These are phyloP conservation scores for Phytophthora sp. DNA, from an alignment of 352 stramenopile species.

Conservation along the genomic window DNA sequence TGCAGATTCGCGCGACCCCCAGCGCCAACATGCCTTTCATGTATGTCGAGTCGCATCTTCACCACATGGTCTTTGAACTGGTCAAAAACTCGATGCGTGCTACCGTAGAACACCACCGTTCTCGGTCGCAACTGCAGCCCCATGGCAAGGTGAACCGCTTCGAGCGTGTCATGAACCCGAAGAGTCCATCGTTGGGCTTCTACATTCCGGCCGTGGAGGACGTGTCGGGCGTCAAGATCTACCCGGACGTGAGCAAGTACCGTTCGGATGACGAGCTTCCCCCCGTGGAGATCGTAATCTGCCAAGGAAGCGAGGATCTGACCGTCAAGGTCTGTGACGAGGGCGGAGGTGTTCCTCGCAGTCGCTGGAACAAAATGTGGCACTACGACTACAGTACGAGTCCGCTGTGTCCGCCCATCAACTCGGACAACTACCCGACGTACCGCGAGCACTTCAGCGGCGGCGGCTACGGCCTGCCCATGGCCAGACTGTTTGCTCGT, in stretches of 20 bases:
- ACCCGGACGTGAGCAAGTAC: slow-evolving; percentile 68
- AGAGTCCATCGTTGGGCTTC: slow-evolving; percentile 62
- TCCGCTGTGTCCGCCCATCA: slow-evolving; percentile 49
- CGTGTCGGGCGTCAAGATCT: slow-evolving; percentile 62
- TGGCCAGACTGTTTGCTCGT: slow-evolving; percentile 91
- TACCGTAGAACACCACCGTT: slow-evolving; percentile 94
- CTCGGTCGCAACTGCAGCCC: slow-evolving; percentile 39
- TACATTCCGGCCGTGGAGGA: slow-evolving; percentile 64
- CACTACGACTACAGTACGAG: slow-evolving; percentile 99
- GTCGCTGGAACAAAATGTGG: slow-evolving; percentile 97
- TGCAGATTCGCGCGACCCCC: slow-evolving; percentile 53
- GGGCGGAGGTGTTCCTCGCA: slow-evolving; percentile 96
- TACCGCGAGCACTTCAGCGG: slow-evolving; percentile 90
- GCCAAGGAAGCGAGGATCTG: slow-evolving; percentile 93
- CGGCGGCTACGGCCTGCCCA: slow-evolving; percentile 94
- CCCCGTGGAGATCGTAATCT: slow-evolving; percentile 97
- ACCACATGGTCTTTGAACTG: slow-evolving; percentile 95
- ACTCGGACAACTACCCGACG: slow-evolving; percentile 71
- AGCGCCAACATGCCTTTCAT: slow-evolving; percentile 69
- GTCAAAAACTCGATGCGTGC: slow-evolving; percentile 99
- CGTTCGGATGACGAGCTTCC: slow-evolving; percentile 62
- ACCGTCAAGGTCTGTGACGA: slow-evolving; percentile 99
- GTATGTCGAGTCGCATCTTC: slow-evolving; percentile 79
- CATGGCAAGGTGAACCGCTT: slow-evolving; percentile 45
- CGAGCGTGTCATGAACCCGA: slow-evolving; percentile 66